These are phyloP conservation scores for Astrothelium macrocarpum DNA, from an alignment of 495 filamentous ascomycete species.

Conservation along the genomic window DNA sequence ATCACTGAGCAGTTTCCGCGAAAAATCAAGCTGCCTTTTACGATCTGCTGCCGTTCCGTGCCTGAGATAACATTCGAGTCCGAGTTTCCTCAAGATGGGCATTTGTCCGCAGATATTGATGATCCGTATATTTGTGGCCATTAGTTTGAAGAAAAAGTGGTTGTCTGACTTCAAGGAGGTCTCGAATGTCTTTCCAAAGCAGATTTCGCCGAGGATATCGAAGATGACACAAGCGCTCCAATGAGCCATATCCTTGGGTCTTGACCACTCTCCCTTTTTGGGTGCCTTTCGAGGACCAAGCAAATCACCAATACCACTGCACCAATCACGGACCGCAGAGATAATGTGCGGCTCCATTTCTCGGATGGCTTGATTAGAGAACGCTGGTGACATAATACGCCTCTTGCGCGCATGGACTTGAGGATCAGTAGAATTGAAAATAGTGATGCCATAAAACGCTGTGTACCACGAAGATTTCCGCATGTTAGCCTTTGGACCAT, in stretches of 20 bases:
- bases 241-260: conserved; percentile 42
- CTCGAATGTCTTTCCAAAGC: conserved; percentile 59
- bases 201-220: conserved; percentile 62
- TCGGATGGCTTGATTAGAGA: conserved; percentile 49
- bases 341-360: conserved; percentile 51
- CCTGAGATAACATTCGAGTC: neutral
- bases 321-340: conserved; percentile 18
- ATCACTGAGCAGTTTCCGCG: no score
- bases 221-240: conserved; percentile 60
- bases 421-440: conserved; percentile 53
- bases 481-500: neutral
- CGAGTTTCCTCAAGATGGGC: neutral
- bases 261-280: neutral
- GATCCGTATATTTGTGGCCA: neutral
- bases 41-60: neutral
- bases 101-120: neutral
- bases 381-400: conserved; percentile 53
- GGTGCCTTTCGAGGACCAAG: neutral
- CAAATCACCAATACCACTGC: neutral
- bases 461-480: neutral
- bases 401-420: conserved; percentile 53
- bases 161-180: neutral
- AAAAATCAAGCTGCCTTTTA: no score
- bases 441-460: conserved; percentile 37
- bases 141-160: neutral